Percentiles rank a stretch among this genome's conserved stretches.
These are phyloP conservation scores for Lachancea lanzarotensis DNA, from an alignment of 805 yeast genomes.

Conservation along the genomic window DNA sequence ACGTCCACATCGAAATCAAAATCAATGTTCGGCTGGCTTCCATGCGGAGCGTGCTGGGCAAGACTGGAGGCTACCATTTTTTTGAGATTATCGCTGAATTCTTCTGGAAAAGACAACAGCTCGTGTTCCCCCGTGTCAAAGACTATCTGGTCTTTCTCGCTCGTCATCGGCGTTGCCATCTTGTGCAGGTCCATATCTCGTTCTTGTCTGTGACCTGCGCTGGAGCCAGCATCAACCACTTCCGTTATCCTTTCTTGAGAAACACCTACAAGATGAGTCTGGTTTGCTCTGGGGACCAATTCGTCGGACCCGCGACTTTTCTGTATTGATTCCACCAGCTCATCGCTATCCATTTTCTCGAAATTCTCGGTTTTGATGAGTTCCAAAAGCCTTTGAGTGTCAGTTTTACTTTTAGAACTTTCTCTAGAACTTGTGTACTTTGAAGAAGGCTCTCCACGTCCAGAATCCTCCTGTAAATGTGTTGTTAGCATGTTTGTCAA, in stretches of 20 bases:
- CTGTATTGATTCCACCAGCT: not conserved
- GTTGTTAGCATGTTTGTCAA: slow-evolving; percentile 25
- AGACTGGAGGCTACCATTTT: slow-evolving; percentile 5
- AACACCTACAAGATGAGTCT: too few relatives aligned
- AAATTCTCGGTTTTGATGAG: not conserved
- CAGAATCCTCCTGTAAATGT: slow-evolving; percentile 24
- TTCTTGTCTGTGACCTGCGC: not conserved
- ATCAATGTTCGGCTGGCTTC: slow-evolving; percentile 1
- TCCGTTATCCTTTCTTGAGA: not conserved
- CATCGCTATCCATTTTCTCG: not conserved
- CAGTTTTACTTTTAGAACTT: not conserved
- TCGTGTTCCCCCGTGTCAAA: slow-evolving; percentile 29
- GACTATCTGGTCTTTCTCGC: slow-evolving; percentile 9
- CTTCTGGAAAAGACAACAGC: slow-evolving; percentile 7
- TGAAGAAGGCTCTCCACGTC: slow-evolving; percentile 15
- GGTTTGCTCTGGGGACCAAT: not conserved
- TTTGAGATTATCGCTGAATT: slow-evolving; percentile 6
- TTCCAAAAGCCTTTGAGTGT: not conserved
- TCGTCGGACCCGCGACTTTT: too few relatives aligned
- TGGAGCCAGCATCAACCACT: not conserved
- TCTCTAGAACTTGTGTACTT: slow-evolving; percentile 23
- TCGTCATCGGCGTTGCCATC: not conserved
- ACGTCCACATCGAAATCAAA: slow-evolving; percentile 4
- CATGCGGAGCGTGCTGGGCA: slow-evolving; percentile 1
- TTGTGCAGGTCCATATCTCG: not conserved